Evolutionary conservation across 2,329 filamentous ascomycete genomes (phyloP).

Genomic region (Immersiporthe knoxdaviesiana): DNA sequence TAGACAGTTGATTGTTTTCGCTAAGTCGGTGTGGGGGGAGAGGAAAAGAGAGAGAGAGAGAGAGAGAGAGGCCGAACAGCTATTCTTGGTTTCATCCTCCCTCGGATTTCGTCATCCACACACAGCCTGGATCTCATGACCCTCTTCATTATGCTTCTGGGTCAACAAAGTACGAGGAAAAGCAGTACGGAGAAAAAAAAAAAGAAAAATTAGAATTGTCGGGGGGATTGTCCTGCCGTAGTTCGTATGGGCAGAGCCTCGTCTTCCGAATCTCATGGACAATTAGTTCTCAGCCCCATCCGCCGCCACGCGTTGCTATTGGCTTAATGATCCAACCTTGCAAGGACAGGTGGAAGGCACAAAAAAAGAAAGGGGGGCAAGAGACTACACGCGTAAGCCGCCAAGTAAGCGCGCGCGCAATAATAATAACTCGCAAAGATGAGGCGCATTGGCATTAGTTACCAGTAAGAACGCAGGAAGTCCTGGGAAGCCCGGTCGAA

Average conservation of each 20-base stretch:
- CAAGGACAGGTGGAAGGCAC: neutral
- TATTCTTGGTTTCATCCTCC: conserved; percentile 20
- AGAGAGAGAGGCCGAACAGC: neutral
- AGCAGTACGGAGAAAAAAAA: too few relatives aligned
- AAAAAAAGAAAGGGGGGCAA: neutral
- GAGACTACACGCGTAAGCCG: conserved; percentile 12
- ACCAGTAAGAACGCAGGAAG: neutral
- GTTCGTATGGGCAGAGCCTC: neutral
- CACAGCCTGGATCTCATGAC: neutral
- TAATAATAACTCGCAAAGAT: neutral
- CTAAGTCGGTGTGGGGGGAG: neutral
- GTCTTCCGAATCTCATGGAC: conserved; percentile 14
- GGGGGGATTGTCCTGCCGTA: neutral
- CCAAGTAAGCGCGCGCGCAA: neutral
- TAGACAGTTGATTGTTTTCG: neutral
- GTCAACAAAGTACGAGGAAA: neutral
- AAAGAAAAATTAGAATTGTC: neutral
- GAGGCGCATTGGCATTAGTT: conserved; percentile 16
- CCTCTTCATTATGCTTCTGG: neutral
- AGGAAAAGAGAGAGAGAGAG: too few relatives aligned
- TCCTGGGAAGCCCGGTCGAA: neutral
- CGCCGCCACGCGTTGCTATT: neutral
- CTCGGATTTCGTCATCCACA: neutral
- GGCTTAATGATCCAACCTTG: conserved; percentile 2
- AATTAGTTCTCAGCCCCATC: conserved; percentile 22